phyloP scores from a whole-genome alignment of 257 asterid species.

The Lantana camara region DNA sequence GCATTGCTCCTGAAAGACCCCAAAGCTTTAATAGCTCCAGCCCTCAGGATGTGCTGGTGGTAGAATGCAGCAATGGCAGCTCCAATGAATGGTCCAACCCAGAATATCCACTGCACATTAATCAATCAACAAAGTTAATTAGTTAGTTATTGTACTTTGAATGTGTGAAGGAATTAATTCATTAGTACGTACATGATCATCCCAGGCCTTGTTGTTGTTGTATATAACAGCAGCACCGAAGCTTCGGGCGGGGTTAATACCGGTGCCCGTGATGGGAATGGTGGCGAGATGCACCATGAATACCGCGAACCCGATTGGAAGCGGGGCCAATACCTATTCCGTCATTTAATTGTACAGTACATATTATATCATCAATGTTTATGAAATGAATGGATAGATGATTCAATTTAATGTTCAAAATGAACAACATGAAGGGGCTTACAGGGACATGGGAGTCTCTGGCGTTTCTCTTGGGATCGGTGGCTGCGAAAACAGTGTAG shows the following conservation, averaged over 20 bases:
- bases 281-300: conserved; percentile 92
- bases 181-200: conserved; percentile 57
- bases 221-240: conserved; percentile 85
- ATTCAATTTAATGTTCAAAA: too few species aligned
- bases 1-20: conserved; percentile 56
- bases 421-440: conserved; percentile 11
- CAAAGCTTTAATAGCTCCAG: conserved; percentile 42
- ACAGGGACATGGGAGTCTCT: conserved; percentile 89
- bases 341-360: too few species aligned
- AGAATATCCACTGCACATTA: conserved; percentile 47
- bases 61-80: conserved; percentile 51
- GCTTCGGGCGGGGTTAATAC: conserved; percentile 87
- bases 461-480: conserved; percentile 84
- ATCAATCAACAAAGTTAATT: background rate
- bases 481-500: conserved; percentile 87
- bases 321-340: conserved; percentile 86
- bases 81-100: conserved; percentile 54
- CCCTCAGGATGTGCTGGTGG: conserved; percentile 44
- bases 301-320: conserved; percentile 84
- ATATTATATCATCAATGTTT: too few species aligned
- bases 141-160: too few species aligned
- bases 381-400: too few species aligned
- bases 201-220: conserved; percentile 65
- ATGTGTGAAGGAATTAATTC: background rate
- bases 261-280: conserved; percentile 87